Conservation (phyloP, 495 filamentous ascomycete genomes). For the Trichoderma gamsii region DNA sequence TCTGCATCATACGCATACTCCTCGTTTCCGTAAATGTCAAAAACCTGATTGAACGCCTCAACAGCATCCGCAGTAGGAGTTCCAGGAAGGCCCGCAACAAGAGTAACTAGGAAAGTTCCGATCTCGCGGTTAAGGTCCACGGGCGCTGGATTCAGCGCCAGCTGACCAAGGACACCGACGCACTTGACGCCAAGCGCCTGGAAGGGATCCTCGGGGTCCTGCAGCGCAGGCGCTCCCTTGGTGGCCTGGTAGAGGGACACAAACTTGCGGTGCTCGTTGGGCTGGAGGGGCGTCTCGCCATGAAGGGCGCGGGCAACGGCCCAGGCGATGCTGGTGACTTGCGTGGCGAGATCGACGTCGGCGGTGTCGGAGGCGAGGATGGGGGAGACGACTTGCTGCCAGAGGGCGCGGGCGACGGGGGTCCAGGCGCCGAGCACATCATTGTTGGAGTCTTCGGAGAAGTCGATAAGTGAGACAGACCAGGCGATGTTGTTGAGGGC, state of each 20-base stretch:
- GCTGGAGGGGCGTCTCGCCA: conserved; percentile 29
- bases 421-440: conserved; percentile 43
- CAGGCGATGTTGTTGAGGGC: conserved; percentile 58
- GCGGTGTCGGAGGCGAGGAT: conserved; percentile 51
- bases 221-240: conserved; percentile 23
- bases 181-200: conserved; percentile 52
- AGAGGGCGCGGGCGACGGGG: conserved; percentile 45
- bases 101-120: conserved; percentile 52
- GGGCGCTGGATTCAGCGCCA: conserved; percentile 44
- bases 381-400: conserved; percentile 43
- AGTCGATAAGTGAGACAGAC: conserved; percentile 48
- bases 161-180: conserved; percentile 53
- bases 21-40: conserved; percentile 57
- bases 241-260: conserved; percentile 55
- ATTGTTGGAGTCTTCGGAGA: conserved; percentile 34
- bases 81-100: conserved; percentile 39
- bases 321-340: conserved; percentile 56
- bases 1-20: conserved; percentile 47
- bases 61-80: conserved; percentile 45
- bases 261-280: conserved; percentile 50
- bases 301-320: conserved; percentile 48
- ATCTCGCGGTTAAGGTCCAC: conserved; percentile 47
- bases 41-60: conserved; percentile 55
- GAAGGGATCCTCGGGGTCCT: conserved; percentile 38
- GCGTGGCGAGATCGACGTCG: conserved; percentile 51